Base-by-base conservation (phyloP, 2,329 filamentous ascomycete genomes). In the Fusarium oligoseptatum region DNA sequence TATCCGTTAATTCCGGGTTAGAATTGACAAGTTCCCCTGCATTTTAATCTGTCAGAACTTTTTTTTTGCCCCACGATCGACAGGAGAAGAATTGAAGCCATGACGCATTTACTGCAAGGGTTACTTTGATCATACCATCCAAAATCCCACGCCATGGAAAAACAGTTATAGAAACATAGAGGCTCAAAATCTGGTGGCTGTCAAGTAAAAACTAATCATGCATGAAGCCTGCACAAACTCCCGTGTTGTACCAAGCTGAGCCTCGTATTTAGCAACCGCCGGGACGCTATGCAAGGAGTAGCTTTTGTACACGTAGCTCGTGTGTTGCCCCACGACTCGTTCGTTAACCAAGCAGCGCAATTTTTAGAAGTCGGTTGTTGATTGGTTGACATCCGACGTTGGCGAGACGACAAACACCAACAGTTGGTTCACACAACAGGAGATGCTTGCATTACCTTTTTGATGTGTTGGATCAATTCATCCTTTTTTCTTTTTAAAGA, bases 201-300 rank as follows among this genome's bases (percentile, higher is more conserved):
- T 24, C 14, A 5, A 9, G 20, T 14, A 4, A 34, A 41, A 24
- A 37, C 57, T 64, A 58, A 27, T 17, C 55, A 58, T 64, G 60
- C 64, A 64, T 32, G 34, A 27, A 14, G 14, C 34, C 67, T 70
- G 71, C 74, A 70, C 39, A 55, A 48, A 37, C 37, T 52, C 68
- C 68, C 61, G 68, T 76, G 74, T 75, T 55, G 60, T n/a, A 69
- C 32, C 56, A 61, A 74, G 58, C 71, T 64, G 64, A 70, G 62
- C 39, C 72, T 76, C 74, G 74, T 76, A 73, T 76, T 57, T 27
- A 39, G 6, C 41, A 41, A 50, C 60, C 43, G 43, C 43, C 43
- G 14, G 22, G 64, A 15, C n/a, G 17, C 48, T 52, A 52, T 50
- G 48, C 24, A 52, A 52, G 8, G 15, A 52, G 15, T 29, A 29